Evolutionary conservation across 140 eudicot species (phyloP).

Genomic region (Ambrosia hybrid): DNA sequence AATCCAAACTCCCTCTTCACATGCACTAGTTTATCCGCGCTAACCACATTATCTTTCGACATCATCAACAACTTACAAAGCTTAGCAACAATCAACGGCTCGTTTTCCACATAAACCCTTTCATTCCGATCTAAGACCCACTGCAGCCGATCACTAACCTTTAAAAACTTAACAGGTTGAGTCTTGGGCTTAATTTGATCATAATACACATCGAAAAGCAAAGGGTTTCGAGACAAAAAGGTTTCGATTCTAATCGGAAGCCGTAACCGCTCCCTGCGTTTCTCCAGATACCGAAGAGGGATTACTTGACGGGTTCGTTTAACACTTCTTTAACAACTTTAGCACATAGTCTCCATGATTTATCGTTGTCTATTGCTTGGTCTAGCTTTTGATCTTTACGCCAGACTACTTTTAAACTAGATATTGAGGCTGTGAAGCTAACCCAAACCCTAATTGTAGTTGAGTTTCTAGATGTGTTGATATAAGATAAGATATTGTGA

Average conservation of each 20-base stretch:
- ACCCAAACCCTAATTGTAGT: slow-evolving; percentile 17
- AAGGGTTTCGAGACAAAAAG: slow-evolving; percentile 57
- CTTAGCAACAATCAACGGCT: slow-evolving; percentile 51
- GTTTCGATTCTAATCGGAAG: slow-evolving; percentile 48
- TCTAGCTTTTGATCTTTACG: slow-evolving; percentile 76
- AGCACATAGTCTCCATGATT: slow-evolving; percentile 53
- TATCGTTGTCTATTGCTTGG: slow-evolving; percentile 70
- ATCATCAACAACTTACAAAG: slow-evolving; percentile 78
- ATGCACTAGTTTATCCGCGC: slow-evolving; percentile 55
- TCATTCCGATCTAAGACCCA: slow-evolving; percentile 55
- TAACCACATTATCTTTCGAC: slow-evolving; percentile 59
- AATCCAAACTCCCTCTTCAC: slow-evolving; percentile 81
- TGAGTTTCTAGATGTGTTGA: slow-evolving; percentile 11
- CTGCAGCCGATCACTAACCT: slow-evolving; percentile 42
- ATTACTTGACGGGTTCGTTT: slow-evolving; percentile 78
- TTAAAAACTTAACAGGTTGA: slow-evolving; percentile 53
- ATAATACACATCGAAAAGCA: slow-evolving; percentile 56
- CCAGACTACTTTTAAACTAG: slow-evolving; percentile 82
- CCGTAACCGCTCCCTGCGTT: slow-evolving; percentile 66
- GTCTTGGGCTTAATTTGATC: slow-evolving; percentile 76
- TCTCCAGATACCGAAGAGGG: slow-evolving; percentile 66
- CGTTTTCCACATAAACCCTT: slow-evolving; percentile 55
- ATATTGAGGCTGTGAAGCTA: slow-evolving; percentile 50
- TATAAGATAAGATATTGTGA: slow-evolving; percentile 19
- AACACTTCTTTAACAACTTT: slow-evolving; percentile 82